Evolutionary conservation across 1,284 basidiomycete genomes (phyloP).

Genomic region (Trichosporon faecale): DNA sequence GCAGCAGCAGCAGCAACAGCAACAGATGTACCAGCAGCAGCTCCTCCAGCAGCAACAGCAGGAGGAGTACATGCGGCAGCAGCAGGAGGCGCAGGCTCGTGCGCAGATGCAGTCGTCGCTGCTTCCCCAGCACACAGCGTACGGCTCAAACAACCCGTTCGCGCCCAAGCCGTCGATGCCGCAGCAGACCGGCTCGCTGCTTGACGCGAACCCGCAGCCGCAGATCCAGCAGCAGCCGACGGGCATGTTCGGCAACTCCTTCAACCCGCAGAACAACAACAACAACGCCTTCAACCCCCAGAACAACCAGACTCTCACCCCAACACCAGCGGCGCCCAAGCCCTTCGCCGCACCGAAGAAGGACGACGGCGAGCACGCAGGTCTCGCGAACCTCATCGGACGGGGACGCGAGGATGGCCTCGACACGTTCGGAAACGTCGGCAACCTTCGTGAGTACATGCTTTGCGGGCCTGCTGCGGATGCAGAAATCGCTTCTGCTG

Average conservation of each 20-base stretch:
- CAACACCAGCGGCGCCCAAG: slow-evolving; percentile 31
- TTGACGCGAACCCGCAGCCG: slow-evolving; percentile 15
- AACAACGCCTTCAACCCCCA: slow-evolving; percentile 17
- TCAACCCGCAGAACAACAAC: slow-evolving; percentile 18
- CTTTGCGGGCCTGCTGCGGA: background rate
- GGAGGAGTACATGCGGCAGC: slow-evolving; percentile 49
- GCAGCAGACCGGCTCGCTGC: slow-evolving; percentile 50
- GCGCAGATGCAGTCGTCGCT: slow-evolving; percentile 54
- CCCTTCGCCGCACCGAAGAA: slow-evolving; percentile 42
- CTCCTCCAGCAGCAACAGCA: slow-evolving; percentile 53
- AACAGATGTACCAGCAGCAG: slow-evolving; percentile 58
- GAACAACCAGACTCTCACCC: slow-evolving; percentile 13
- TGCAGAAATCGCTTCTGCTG: too few relatives aligned
- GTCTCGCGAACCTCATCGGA: slow-evolving; percentile 75
- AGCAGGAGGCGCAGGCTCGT: slow-evolving; percentile 62
- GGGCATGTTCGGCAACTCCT: slow-evolving; percentile 15
- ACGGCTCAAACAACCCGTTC: slow-evolving; percentile 93
- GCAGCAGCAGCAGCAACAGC: slow-evolving; percentile 49
- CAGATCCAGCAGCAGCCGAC: background rate
- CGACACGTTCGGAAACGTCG: slow-evolving; percentile 91
- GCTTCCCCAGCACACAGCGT: slow-evolving; percentile 59
- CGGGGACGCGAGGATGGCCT: slow-evolving; percentile 74
- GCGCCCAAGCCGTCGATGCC: slow-evolving; percentile 53
- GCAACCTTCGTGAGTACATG: slow-evolving; percentile 65
- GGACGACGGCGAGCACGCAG: slow-evolving; percentile 67